phyloP scores from a whole-genome alignment of 352 stramenopile species.

The Phytopythium ostracodes region DNA sequence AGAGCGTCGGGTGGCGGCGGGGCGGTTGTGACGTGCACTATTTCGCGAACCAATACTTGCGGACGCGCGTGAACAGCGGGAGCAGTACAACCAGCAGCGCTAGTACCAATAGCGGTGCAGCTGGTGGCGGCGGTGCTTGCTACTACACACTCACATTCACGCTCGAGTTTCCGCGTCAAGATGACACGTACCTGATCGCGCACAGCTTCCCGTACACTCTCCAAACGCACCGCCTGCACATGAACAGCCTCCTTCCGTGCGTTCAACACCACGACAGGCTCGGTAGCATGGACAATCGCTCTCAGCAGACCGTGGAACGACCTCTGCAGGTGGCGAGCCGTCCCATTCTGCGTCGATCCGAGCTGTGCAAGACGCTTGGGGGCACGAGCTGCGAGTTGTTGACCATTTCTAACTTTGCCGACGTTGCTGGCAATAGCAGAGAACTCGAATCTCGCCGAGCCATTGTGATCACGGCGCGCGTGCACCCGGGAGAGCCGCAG shows the following conservation, averaged over 20 bases:
- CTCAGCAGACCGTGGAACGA: neutral
- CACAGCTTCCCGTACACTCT: slow-evolving; percentile 93
- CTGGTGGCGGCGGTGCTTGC: neutral
- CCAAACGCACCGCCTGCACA: slow-evolving; percentile 67
- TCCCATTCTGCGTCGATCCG: slow-evolving; percentile 36
- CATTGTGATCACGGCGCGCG: slow-evolving; percentile 82
- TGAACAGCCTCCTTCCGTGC: slow-evolving; percentile 25
- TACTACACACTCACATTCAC: slow-evolving; percentile 91
- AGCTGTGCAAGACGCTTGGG: slow-evolving; percentile 57
- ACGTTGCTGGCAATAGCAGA: slow-evolving; percentile 6
- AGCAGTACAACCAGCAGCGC: slow-evolving; percentile 4
- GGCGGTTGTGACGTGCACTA: slow-evolving; percentile 86
- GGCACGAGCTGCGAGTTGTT: slow-evolving; percentile 65
- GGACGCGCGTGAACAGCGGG: slow-evolving; percentile 8
- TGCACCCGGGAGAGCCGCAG: slow-evolving; percentile 90
- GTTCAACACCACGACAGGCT: slow-evolving; percentile 3
- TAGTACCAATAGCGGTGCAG: neutral
- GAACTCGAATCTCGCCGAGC: slow-evolving; percentile 34
- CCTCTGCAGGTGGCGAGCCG: slow-evolving; percentile 2
- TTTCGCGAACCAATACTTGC: slow-evolving; percentile 61
- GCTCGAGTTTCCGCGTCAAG: slow-evolving; percentile 64
- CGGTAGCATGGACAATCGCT: neutral
- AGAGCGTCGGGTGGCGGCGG: slow-evolving; percentile 68
- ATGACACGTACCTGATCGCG: slow-evolving; percentile 88
- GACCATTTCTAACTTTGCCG: slow-evolving; percentile 63